Base-by-base conservation (phyloP, 2,329 filamentous ascomycete genomes). In the Colletotrichum sp. region DNA sequence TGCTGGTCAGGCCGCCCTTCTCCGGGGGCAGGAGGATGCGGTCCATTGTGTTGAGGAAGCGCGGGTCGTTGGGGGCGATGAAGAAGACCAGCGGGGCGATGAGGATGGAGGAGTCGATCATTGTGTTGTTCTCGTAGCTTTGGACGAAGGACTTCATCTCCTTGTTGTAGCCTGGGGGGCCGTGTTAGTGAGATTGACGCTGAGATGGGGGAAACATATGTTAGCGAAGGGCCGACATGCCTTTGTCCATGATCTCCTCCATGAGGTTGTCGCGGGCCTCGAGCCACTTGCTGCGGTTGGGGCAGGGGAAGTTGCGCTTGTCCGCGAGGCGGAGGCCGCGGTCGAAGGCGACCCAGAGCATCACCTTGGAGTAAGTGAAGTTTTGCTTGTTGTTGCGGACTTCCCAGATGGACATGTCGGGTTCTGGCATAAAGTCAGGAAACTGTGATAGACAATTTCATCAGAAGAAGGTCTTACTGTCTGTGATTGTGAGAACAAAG, bases 401-500 rank as follows among this genome's bases (percentile, higher is more conserved):
- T 82, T 96, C 94, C 94, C 94, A 96, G 80, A 96, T 96, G 4
- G 93, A 95, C 94, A 95, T 95, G 81, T 96, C 94, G 15, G 92
- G 91, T 59, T 93, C 89, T 90, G 9, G 24, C 4, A 26, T 26
- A 5, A 5, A 5, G 24, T 26, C 4, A 26, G 24, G 5, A 26
- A 26, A 26, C 1, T 5, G 4, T 5, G 24, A 5, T 5, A 26
- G 24, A 26, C 24, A 5, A 26, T 5, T 26, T 26, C 18, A 44
- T 21, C 5, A 15, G 5, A 1, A 34, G 28, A 39, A 32, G 2
- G 13, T 76, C 80, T 85, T 84, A 88, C 91, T 86, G 72, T 92
- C 85, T 82, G 92, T 90, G 69, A 95, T 91, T 1, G 89, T 92
- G 77, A 95, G 87, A 49, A 95, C 93, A 79, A 94, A 94, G 81